phyloP scores from a whole-genome alignment of 768 basidiomycete species.

The Naganishia randhawae region DNA sequence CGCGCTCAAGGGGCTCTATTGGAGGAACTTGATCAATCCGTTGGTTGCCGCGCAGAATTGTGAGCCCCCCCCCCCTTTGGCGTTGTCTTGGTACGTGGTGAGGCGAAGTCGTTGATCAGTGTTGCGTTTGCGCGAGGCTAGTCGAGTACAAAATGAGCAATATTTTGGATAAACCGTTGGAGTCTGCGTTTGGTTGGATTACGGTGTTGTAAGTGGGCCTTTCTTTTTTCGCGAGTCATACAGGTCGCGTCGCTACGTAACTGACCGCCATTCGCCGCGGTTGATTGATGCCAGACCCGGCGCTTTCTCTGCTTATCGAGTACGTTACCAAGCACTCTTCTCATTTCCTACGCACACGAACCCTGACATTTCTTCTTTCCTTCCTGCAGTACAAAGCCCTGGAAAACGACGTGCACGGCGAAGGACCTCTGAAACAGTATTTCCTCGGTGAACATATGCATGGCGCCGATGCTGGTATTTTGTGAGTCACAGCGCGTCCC shows the following conservation, averaged over 20 bases:
- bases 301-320: conserved; percentile 82
- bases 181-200: conserved; percentile 61
- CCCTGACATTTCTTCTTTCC: neutral
- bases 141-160: conserved; percentile 58
- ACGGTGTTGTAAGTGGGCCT: conserved; percentile 70
- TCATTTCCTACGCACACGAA: conserved; percentile 21
- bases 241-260: no score
- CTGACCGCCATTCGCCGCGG: no score
- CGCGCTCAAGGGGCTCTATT: conserved; percentile 83
- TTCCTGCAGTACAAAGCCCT: conserved; percentile 65
- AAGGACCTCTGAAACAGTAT: conserved; percentile 90
- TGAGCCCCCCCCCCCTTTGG: conserved; percentile 56
- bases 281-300: no score
- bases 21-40: conserved; percentile 76
- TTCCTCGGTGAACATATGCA: conserved; percentile 93
- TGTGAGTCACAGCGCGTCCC: conserved; percentile 40
- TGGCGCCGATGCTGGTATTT: conserved; percentile 49
- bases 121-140: neutral
- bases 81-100: no score
- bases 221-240: no score
- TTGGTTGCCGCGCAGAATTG: conserved; percentile 91
- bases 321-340: conserved; percentile 23
- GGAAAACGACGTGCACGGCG: conserved; percentile 75
- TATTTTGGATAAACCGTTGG: conserved; percentile 82
- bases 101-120: neutral